Percentiles rank a stretch among this genome's conserved stretches.
phyloP scores from a whole-genome alignment of 331 rosid genomes.

The Malus hybrid region DNA sequence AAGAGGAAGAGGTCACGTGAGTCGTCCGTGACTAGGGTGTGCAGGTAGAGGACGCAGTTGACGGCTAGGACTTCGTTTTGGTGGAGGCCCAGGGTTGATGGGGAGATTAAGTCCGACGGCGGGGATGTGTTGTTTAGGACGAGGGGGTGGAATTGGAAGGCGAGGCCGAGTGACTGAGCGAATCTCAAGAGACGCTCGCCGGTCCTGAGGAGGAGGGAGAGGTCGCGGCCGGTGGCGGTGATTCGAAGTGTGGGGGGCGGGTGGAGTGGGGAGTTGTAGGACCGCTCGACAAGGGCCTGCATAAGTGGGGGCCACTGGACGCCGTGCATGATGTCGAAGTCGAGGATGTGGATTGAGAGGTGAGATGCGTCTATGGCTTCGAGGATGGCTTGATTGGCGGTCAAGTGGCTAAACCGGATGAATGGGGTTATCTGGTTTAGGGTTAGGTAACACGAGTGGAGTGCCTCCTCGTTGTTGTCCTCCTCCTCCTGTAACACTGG shows the following conservation, averaged over 20 bases:
- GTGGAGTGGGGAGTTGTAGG: neutral
- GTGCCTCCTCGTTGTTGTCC: slow-evolving; percentile 3
- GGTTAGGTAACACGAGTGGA: slow-evolving; percentile 37
- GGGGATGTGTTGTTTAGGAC: slow-evolving; percentile 1
- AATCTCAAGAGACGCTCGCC: slow-evolving; percentile 42
- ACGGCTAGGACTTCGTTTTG: slow-evolving; percentile 43
- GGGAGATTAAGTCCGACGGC: neutral
- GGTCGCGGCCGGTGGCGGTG: slow-evolving; percentile 42
- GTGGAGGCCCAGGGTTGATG: slow-evolving; percentile 16
- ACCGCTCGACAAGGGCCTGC: slow-evolving; percentile 48
- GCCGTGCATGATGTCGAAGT: slow-evolving; percentile 52
- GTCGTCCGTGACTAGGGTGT: slow-evolving; percentile 27
- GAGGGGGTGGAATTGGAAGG: slow-evolving; percentile 43
- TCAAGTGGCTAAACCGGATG: slow-evolving; percentile 40
- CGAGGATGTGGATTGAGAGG: slow-evolving; percentile 38
- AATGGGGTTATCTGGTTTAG: slow-evolving; percentile 51
- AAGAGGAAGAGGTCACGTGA: slow-evolving; percentile 13
- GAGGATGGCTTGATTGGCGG: slow-evolving; percentile 53
- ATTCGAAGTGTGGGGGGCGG: slow-evolving; percentile 41
- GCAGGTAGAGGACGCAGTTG: slow-evolving; percentile 42
- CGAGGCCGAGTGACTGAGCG: slow-evolving; percentile 42
- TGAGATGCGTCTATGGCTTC: slow-evolving; percentile 34
- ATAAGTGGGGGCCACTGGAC: slow-evolving; percentile 60
- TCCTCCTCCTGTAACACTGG: neutral
- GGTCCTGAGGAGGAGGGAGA: slow-evolving; percentile 28